Evolutionary conservation across 176 grass and related monocot species (phyloP), one percentile per base, ranked within the genome.

Genomic region (Triticum turgidum): DNA sequence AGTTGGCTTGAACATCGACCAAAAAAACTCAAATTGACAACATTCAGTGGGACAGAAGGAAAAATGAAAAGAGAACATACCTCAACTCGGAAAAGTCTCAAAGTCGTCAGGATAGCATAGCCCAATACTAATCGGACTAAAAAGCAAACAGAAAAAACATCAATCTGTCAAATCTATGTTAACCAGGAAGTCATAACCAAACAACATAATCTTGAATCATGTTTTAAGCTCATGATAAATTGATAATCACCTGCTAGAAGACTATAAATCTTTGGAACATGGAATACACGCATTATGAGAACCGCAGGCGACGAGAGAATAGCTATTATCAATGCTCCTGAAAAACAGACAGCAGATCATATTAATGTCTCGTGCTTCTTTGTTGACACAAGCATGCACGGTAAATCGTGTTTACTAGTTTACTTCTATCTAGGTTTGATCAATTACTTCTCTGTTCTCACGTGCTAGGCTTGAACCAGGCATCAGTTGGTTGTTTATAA

Each of bases 21-120:
- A 13, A 27, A 82, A 81, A 78, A 82, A 58, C 61, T 37, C 7
- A 41, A 33, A 84, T 24, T 74, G 67, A 78, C 58, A 45, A n/a
- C 21, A 78, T 79, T 37, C 18, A 74, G 29, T 49, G 58, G 59
- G 44, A 70, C 15, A 76, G 11, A 93, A 38, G 1, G 5, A 81
- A 29, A 86, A 17, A 52, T 78, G 59, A 78, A 78, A 80, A 88
- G 69, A 42, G 21, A 72, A 80, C 11, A 69, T 83, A 99, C 97
- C 92, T 99, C 92, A 88, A 91, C 85, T 80, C 92, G 89, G 45
- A 99, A 88, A 90, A 88, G 67, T 78, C 94, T 91, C 79, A 94
- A 89, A 70, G 92, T 86, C 71, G 52, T 77, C 87, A 99, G 73
- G 22, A 78, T 88, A 84, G 91, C 77, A 87, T 44, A 90, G 80